These are phyloP conservation scores for Bruguiera hainesii DNA, from an alignment of 441 rosid genomes.

Conservation along the genomic window DNA sequence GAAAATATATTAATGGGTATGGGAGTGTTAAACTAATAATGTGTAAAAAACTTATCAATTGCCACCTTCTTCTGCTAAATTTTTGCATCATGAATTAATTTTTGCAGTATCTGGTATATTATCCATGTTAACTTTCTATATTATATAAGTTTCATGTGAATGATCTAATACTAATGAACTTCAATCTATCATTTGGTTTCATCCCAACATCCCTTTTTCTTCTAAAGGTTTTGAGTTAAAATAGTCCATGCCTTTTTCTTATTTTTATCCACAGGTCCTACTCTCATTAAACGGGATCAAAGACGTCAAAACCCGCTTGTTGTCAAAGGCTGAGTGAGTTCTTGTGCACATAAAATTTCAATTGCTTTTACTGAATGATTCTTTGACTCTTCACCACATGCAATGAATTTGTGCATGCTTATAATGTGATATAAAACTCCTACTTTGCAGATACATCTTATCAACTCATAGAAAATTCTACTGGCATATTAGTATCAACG, in stretches of 20 bases:
- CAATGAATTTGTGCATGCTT: slow-evolving; percentile 4
- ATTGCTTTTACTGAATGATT: slow-evolving; percentile 3
- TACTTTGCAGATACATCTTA: slow-evolving; percentile 60
- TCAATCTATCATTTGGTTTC: neutral
- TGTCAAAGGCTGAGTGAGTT: slow-evolving; percentile 80
- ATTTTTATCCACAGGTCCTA: slow-evolving; percentile 56
- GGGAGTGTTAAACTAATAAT: no score
- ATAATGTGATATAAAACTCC: slow-evolving; percentile 10
- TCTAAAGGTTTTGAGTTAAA: neutral
- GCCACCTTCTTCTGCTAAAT: no score
- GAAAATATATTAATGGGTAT: no score
- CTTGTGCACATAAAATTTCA: slow-evolving; percentile 15
- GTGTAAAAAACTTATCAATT: no score
- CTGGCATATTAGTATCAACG: slow-evolving; percentile 60
- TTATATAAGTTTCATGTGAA: no score
- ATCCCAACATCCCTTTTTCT: neutral
- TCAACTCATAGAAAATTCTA: slow-evolving; percentile 55
- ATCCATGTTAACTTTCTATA: no score
- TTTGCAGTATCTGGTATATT: no score
- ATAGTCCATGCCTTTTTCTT: neutral
- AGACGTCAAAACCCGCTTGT: slow-evolving; percentile 59
- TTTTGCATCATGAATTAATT: no score
- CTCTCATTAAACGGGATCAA: slow-evolving; percentile 69
- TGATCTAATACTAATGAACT: no score
- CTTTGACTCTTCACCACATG: neutral